Percentiles rank a stretch among this genome's conserved stretches.
phyloP scores from a whole-genome alignment of 331 rosid species.

The Stylosanthes scabra region DNA sequence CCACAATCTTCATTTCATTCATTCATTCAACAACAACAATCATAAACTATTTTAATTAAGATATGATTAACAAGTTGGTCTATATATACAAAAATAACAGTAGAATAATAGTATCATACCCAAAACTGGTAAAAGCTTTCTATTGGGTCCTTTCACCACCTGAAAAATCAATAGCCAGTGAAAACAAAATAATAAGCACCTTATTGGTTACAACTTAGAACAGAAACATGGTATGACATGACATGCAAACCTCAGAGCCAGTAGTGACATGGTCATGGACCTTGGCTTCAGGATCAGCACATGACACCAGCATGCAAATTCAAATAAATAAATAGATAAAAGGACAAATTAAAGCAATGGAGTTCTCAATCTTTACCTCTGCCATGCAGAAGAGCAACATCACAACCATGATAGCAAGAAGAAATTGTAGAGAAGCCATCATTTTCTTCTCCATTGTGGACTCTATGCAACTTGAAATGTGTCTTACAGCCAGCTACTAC shows the following conservation, averaged over 20 bases:
- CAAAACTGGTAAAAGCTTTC: constrained; percentile 53
- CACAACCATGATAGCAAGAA: constrained; percentile 40
- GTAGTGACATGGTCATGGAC: constrained; percentile 40
- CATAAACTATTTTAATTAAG: not conserved
- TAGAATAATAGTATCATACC: constrained; percentile 49
- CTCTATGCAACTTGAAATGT: not conserved
- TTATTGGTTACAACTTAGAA: not conserved
- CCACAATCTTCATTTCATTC: constrained; percentile 55
- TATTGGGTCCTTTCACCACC: constrained; percentile 62
- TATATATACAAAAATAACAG: not conserved
- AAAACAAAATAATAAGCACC: not conserved
- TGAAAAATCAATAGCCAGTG: constrained; percentile 22
- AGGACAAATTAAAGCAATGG: too few relatives aligned
- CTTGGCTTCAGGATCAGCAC: constrained; percentile 40
- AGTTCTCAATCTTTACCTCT: constrained; percentile 32
- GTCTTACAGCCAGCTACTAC: not conserved
- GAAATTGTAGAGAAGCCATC: constrained; percentile 42
- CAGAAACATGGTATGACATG: not conserved
- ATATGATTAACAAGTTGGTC: not conserved
- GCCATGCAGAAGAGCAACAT: constrained; percentile 47
- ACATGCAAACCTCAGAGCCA: constrained; percentile 47
- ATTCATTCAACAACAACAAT: not conserved
- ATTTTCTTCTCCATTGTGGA: constrained; percentile 32
- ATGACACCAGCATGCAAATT: constrained; percentile 45
- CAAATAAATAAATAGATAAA: not conserved